These are phyloP conservation scores for Trichoderma breve DNA, from an alignment of 2,329 filamentous ascomycete species.

Conservation along the genomic window DNA sequence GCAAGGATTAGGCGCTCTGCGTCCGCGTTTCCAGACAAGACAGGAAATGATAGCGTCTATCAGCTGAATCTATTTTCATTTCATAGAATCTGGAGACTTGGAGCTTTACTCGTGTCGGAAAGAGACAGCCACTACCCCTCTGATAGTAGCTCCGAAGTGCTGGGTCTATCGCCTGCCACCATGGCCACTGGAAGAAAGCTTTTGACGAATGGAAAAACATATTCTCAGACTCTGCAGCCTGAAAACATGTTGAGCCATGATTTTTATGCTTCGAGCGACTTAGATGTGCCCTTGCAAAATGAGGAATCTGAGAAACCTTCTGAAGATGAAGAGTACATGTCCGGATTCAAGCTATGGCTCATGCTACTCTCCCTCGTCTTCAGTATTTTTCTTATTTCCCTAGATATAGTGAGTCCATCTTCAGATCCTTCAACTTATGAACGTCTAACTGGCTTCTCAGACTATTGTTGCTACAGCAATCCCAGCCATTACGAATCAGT, in stretches of 20 bases:
- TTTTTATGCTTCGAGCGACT: not conserved
- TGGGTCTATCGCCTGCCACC: not conserved
- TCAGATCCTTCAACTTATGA: fast-evolving
- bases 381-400: constrained; percentile 42
- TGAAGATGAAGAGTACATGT: not conserved
- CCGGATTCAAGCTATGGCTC: constrained; percentile 22
- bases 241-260: not conserved
- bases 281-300: not conserved
- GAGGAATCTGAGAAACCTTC: not conserved
- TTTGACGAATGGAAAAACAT: not conserved
- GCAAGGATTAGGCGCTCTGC: not conserved
- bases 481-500: constrained; percentile 48
- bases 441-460: constrained; percentile 24
- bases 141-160: not conserved
- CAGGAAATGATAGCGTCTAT: not conserved
- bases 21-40: not conserved
- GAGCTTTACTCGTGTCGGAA: not conserved
- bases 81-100: not conserved
- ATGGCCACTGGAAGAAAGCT: not conserved
- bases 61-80: not conserved
- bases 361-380: constrained; percentile 41
- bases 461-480: constrained; percentile 52
- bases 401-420: constrained; percentile 35
- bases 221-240: not conserved
- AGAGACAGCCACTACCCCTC: not conserved